Evolutionary conservation across 306 rosid genomes (phyloP).

Genomic region (Acacia acuminata): DNA sequence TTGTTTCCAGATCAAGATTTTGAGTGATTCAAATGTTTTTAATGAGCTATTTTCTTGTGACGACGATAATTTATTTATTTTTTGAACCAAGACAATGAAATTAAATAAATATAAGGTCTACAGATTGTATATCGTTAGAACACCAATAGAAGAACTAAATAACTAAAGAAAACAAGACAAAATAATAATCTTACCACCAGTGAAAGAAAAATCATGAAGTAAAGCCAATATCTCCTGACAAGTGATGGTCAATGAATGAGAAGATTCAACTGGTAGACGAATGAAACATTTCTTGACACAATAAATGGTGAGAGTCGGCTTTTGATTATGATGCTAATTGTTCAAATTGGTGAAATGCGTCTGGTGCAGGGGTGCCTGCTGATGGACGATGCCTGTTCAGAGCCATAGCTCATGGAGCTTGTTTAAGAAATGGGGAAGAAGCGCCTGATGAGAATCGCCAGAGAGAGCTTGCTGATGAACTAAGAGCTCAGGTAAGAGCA

Average conservation of each 20-base stretch:
- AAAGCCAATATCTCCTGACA: too few relatives aligned
- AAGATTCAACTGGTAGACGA: too few relatives aligned
- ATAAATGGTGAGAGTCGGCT: not conserved
- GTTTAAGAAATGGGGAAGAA: slow-evolving; percentile 78
- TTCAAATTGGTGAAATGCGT: not conserved
- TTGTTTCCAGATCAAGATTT: not conserved
- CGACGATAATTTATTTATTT: not conserved
- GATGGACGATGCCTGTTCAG: slow-evolving; percentile 93
- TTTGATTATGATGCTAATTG: not conserved
- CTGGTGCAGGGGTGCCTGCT: slow-evolving; percentile 70
- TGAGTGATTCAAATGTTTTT: not conserved
- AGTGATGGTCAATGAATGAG: too few relatives aligned
- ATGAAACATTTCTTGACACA: too few relatives aligned
- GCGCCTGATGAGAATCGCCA: slow-evolving; percentile 87
- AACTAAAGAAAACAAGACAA: too few relatives aligned
- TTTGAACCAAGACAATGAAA: too few relatives aligned
- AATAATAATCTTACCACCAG: too few relatives aligned
- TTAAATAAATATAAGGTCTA: too few relatives aligned
- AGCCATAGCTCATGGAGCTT: slow-evolving; percentile 88
- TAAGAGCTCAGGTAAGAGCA: slow-evolving; percentile 74
- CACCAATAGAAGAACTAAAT: too few relatives aligned
- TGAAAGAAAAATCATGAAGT: too few relatives aligned
- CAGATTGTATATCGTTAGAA: too few relatives aligned
- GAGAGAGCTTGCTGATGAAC: slow-evolving; percentile 86
- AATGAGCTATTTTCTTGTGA: slow-evolving; percentile 5